These are phyloP conservation scores for Lophium mytilinum DNA, from an alignment of 495 filamentous ascomycete genomes.

Conservation along the genomic window DNA sequence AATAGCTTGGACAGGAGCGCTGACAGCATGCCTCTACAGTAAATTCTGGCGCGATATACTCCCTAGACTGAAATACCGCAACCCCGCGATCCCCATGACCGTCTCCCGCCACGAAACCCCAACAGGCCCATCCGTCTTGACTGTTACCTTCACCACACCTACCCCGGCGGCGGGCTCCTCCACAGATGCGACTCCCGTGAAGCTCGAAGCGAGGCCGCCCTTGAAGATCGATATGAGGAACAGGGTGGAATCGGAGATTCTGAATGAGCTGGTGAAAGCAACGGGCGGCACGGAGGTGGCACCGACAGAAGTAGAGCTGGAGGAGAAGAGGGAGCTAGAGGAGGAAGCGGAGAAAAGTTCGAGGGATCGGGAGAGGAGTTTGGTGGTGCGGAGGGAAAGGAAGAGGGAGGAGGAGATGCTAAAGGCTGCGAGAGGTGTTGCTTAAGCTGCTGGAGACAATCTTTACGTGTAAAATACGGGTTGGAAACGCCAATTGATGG, in stretches of 20 bases:
- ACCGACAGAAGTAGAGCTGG: slow-evolving; percentile 49
- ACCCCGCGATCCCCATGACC: slow-evolving; percentile 75
- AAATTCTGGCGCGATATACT: slow-evolving; percentile 85
- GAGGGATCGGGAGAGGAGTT: slow-evolving; percentile 50
- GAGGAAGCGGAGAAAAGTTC: slow-evolving; percentile 45
- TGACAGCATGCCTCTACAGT: slow-evolving; percentile 31
- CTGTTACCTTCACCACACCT: slow-evolving; percentile 54
- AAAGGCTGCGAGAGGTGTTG: slow-evolving; percentile 29
- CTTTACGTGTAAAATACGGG: neutral
- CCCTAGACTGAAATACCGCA: slow-evolving; percentile 86
- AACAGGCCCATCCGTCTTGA: slow-evolving; percentile 55
- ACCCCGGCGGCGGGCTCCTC: slow-evolving; percentile 21
- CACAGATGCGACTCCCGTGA: slow-evolving; percentile 4
- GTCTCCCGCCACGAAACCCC: slow-evolving; percentile 57
- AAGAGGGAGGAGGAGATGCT: slow-evolving; percentile 50
- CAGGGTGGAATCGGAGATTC: slow-evolving; percentile 54
- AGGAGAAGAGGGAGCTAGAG: slow-evolving; percentile 50
- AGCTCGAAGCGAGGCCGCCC: slow-evolving; percentile 29
- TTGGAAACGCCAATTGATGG: neutral
- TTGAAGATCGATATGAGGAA: slow-evolving; percentile 57
- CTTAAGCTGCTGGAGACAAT: neutral
- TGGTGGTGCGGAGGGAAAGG: slow-evolving; percentile 53
- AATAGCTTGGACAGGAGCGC: too few species aligned
- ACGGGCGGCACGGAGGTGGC: slow-evolving; percentile 61
- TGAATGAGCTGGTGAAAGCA: slow-evolving; percentile 54